Evolutionary conservation across 257 asterid species (phyloP).

Genomic region (Craterostigma plantagineum): DNA sequence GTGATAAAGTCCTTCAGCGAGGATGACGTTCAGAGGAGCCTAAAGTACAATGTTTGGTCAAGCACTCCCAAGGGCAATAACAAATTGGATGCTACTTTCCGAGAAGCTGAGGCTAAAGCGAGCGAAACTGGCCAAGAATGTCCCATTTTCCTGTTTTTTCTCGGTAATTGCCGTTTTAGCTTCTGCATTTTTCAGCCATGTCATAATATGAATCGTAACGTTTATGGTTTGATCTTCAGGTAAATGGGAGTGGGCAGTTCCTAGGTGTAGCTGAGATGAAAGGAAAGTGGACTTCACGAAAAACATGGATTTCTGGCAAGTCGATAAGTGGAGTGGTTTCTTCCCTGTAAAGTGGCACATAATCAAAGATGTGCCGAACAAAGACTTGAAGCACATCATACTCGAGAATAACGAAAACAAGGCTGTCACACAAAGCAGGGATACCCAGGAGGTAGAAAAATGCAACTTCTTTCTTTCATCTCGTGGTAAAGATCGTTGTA

Average conservation of each 20-base stretch:
- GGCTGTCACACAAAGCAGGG: slow-evolving; percentile 98
- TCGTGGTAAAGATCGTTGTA: slow-evolving; percentile 5
- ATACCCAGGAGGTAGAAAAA: slow-evolving; percentile 77
- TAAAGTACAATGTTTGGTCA: slow-evolving; percentile 85
- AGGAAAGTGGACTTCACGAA: slow-evolving; percentile 77
- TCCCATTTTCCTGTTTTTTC: slow-evolving; percentile 84
- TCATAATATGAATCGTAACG: too few relatives aligned
- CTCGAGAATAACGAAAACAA: slow-evolving; percentile 89
- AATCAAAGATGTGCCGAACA: slow-evolving; percentile 85
- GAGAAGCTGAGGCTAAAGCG: slow-evolving; percentile 47
- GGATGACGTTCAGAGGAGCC: slow-evolving; percentile 87
- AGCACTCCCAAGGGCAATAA: slow-evolving; percentile 94
- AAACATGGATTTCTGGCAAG: slow-evolving; percentile 94
- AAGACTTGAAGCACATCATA: slow-evolving; percentile 73
- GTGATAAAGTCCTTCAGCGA: slow-evolving; percentile 96
- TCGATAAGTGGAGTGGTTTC: slow-evolving; percentile 94
- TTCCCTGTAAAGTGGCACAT: slow-evolving; percentile 93
- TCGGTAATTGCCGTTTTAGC: slow-evolving; percentile 35
- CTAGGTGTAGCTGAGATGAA: slow-evolving; percentile 97
- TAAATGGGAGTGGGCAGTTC: slow-evolving; percentile 93
- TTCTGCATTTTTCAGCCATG: background rate
- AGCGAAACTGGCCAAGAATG: slow-evolving; percentile 15
- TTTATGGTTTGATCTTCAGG: slow-evolving; percentile 18
- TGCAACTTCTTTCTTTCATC: background rate
- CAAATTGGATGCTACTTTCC: slow-evolving; percentile 82